Conservation (phyloP, 441 rosid species). For the Pelargonium myrrhifolium region DNA sequence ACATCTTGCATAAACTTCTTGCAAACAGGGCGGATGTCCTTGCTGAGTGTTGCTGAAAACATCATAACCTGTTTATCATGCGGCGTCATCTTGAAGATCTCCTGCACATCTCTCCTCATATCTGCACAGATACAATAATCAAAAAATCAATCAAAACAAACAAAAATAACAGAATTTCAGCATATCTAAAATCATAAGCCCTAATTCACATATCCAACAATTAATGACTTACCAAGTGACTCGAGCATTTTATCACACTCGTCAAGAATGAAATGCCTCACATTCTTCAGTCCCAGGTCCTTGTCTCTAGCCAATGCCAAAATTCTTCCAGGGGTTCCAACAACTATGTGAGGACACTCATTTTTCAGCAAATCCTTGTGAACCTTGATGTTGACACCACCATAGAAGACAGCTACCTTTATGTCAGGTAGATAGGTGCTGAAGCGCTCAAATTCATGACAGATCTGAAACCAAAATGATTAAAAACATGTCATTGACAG, state of each 20-base stretch:
- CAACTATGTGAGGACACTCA: conserved; percentile 98
- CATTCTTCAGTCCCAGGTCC: conserved; percentile 92
- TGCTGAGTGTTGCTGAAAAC: conserved; percentile 99
- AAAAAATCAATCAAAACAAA: not conserved
- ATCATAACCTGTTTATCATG: conserved; percentile 99
- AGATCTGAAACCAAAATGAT: conserved; percentile 45
- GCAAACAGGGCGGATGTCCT: conserved; percentile 99
- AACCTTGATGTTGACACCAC: conserved; percentile 81
- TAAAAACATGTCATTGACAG: not conserved
- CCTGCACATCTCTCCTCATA: conserved; percentile 96
- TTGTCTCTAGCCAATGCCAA: conserved; percentile 85
- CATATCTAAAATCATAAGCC: not conserved
- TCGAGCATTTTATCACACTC: conserved; percentile 99
- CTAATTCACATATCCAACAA: not conserved
- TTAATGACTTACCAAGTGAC: conserved; percentile 61
- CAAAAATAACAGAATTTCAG: not conserved
- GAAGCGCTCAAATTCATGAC: conserved; percentile 95
- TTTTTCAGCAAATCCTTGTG: conserved; percentile 90
- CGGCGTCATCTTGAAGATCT: conserved; percentile 96
- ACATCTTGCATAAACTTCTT: conserved; percentile 99
- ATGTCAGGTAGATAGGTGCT: conserved; percentile 81
- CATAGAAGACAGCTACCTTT: conserved; percentile 91
- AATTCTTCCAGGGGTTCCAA: conserved; percentile 95
- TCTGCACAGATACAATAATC: conserved; percentile 34
- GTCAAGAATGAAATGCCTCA: conserved; percentile 96